These are phyloP conservation scores for Neurospora pannonica DNA, from an alignment of 495 filamentous ascomycete genomes.

Conservation along the genomic window DNA sequence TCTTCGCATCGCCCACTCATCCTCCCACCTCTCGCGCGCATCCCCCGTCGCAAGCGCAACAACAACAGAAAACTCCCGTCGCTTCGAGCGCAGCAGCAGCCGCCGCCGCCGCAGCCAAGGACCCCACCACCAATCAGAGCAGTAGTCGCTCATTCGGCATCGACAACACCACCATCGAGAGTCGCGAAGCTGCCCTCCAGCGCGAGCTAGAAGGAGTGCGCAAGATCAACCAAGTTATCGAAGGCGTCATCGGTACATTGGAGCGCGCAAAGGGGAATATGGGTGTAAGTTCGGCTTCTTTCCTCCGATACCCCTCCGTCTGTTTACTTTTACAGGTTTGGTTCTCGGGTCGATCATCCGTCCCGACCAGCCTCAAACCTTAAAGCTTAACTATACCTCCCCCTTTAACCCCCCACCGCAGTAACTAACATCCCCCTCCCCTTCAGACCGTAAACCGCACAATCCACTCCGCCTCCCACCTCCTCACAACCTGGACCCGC, in stretches of 20 bases:
- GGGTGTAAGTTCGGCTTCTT: slow-evolving; percentile 48
- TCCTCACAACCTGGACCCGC: slow-evolving; percentile 93
- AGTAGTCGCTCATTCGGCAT: slow-evolving; percentile 38
- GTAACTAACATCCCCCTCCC: not conserved
- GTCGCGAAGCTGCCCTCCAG: slow-evolving; percentile 61
- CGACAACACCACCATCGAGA: slow-evolving; percentile 37
- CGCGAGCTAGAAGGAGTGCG: slow-evolving; percentile 74
- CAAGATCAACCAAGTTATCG: slow-evolving; percentile 78
- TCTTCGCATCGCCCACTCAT: slow-evolving; percentile 59
- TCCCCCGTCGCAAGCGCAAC: not conserved
- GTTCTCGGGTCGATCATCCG: not conserved
- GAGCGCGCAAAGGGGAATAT: slow-evolving; percentile 82
- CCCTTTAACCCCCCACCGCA: no score
- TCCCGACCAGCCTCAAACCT: no score
- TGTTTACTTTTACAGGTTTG: not conserved
- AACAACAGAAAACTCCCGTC: not conserved
- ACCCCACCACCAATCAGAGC: slow-evolving; percentile 39
- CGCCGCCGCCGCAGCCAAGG: slow-evolving; percentile 23
- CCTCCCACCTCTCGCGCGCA: slow-evolving; percentile 1
- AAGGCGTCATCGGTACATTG: slow-evolving; percentile 69
- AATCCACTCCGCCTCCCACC: slow-evolving; percentile 75
- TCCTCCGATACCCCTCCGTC: not conserved
- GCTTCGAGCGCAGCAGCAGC: slow-evolving; percentile 5
- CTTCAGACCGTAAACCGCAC: slow-evolving; percentile 73
- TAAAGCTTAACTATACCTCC: not conserved